Base-by-base conservation (phyloP, 2,329 filamentous ascomycete genomes). In the Neocucurbitaria cava region DNA sequence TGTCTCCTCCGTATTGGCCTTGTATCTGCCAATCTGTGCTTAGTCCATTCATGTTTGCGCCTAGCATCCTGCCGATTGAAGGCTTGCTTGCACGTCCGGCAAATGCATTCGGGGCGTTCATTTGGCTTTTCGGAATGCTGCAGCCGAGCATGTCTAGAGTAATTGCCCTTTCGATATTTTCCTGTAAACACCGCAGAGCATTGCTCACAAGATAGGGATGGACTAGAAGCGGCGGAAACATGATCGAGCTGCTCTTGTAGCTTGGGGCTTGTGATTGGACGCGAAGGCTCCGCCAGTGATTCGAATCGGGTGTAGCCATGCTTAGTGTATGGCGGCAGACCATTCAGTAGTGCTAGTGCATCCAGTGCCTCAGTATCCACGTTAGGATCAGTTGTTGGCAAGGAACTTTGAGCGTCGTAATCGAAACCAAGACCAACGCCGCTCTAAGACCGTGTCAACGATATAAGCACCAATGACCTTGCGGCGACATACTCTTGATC, bases 11-110 rank as follows among this genome's bases (percentile, higher is more conserved):
- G 38, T 17, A n/a, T 18, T n/a, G 52, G 52, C 17, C 40, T 50
- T 13, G 47, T 30, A 31, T 51, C 52, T 15, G 18, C n/a, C 15
- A 55, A 15, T 1, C 31, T 6, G 36, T 55, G 52, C 31, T 44
- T 43, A 23, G 26, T 46, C 52, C 52, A 55, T 23, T 55, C 52
- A 44, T 55, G 52, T 31, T 55, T 55, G 9, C 52, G 47, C 15
- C 43, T 42, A 11, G 52, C 52, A 40, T 55, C 52, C 43, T 47
- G 47, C 26, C 52, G 28, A 9, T 44, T 48, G 43, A 47, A 55
- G 1, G 24, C 21, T 21, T 44, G 40, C 5, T 33, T 18, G 38
- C 52, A 55, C 15, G 28, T 4, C 11, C 51, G 51, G n/a, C 51
- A 54, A 41, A 49, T 36, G 33, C 35, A 46, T 24, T 18, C 31